Base-by-base conservation (phyloP, 1,284 basidiomycete species). In the Marasmius fiardii region DNA sequence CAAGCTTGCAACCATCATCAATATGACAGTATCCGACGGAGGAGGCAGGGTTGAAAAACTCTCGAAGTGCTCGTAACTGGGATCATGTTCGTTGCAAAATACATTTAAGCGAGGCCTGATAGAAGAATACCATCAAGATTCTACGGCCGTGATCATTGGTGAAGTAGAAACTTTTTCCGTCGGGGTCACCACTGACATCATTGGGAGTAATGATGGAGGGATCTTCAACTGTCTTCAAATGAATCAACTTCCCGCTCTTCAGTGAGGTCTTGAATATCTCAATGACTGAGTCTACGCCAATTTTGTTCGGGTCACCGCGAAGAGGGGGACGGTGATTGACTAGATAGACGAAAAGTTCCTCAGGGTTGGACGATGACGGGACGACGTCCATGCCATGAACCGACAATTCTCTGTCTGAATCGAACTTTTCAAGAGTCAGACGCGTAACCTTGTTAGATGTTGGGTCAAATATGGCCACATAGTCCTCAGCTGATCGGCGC, bases 341-440 rank as follows among this genome's bases (percentile, higher is more conserved):
- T 18, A 88, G 70, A 64, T 88, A 90, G 11, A 90, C 71, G 57
- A 77, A 87, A 2, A 89, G 72, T 35, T 78, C 68, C n/a, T 72
- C 68, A 3, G 79, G 70, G 60, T 84, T 71, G 2, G 71, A 63
- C 1, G 69, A 62, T 1, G 83, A 83, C 2, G 77, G 74, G 3
- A 87, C 85, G 20, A 90, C 79, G 56, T 88, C 88, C 79, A 92
- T 82, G 12, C 88, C 89, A 61, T 90, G 88, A 14, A 85, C 63
- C 33, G 81, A 82, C 43, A 90, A 70, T 1, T 79, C 81, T 8
- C 75, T 71, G 1, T 58, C 45, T 7, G 68, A 67, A 12, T 70
- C 64, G 63, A 76, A 78, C 28, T 72, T 72, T 4, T 67, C 60
- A 7, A 83, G 65, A 8, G 67, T 61, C 48, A 90, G 73, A 33